These are phyloP conservation scores for Globisporangium viniferum DNA, from an alignment of 352 stramenopile species.

Conservation along the genomic window DNA sequence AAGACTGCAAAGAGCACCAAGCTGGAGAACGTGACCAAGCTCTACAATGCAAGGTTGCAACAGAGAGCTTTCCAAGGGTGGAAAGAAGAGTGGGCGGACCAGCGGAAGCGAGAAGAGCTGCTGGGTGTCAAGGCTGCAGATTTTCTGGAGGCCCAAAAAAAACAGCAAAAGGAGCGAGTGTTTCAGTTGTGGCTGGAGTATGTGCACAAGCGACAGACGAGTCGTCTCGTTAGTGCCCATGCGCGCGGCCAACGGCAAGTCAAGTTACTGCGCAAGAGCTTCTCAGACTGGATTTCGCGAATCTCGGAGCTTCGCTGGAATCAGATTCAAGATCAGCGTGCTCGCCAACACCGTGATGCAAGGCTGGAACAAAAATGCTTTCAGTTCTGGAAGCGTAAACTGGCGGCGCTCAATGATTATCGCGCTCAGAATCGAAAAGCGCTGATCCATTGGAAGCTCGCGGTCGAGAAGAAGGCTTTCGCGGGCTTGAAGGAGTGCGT, in stretches of 20 bases:
- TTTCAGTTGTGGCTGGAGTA: slow-evolving; percentile 14
- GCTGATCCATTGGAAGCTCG: slow-evolving; percentile 22
- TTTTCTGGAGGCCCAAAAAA: neutral
- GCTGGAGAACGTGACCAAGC: neutral
- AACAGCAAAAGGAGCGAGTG: neutral
- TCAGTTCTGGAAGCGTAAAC: slow-evolving; percentile 12
- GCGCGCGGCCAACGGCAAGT: slow-evolving; percentile 11
- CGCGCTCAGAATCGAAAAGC: slow-evolving; percentile 13
- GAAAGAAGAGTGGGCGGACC: neutral
- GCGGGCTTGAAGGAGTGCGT: slow-evolving; percentile 1
- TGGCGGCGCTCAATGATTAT: neutral
- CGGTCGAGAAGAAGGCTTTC: slow-evolving; percentile 18
- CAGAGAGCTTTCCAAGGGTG: slow-evolving; percentile 1
- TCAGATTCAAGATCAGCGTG: slow-evolving; percentile 13
- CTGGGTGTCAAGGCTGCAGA: neutral
- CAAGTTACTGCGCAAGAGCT: slow-evolving; percentile 2
- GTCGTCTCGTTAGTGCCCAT: slow-evolving; percentile 13
- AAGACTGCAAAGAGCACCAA: neutral
- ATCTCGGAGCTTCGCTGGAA: slow-evolving; percentile 5
- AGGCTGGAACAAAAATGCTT: slow-evolving; percentile 12
- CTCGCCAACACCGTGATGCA: neutral
- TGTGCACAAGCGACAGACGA: neutral
- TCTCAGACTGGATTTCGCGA: slow-evolving; percentile 1
- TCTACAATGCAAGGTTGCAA: neutral
- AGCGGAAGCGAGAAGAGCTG: neutral